Evolutionary conservation across 352 stramenopile species (phyloP), one percentile per base, ranked within the genome.

Genomic region (Globisporangium irregulare): DNA sequence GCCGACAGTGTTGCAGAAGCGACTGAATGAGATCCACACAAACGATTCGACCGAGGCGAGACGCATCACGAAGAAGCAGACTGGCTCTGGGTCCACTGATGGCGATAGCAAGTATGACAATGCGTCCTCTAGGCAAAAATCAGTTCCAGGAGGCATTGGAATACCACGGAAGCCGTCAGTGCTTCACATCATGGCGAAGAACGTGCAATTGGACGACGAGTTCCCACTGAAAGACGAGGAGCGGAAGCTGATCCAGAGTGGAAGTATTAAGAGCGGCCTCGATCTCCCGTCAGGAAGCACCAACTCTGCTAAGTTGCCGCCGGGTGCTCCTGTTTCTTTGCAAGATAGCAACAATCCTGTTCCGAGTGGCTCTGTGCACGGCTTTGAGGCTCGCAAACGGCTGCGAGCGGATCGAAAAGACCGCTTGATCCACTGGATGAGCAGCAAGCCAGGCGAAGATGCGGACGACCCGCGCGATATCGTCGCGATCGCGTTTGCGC

Each of bases 401-500:
- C 73, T 95, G 53, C 85, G 91, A 1, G 82, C 74, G 0, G 85
- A 92, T 8, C 79, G 91, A 4, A 93, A 96, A 64, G 74, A 78
- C 36, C 73, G 76, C 10, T 76, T 96, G 48, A 64, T 79, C 34
- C 75, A 77, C 15, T 90, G 88, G 87, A 59, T 86, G 73, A 69
- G 25, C 24, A 84, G 73, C 68, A 96, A 97, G 63, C 93, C 92
- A 9, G 83, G 84, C 3, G 89, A 97, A 66, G 80, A 98, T 68
- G 94, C 91, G 3, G 92, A 98, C 68, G 93, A 98, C 55, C 85
- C 88, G 7, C 71, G 88, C 5, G 93, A 98, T 62, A 73, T 98
- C n/a, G 89, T 92, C 3, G 92, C 94, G 0, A 97, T 98, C 60
- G 78, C 86, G 1, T 91, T 92, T 32, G 91, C 94, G 4, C 81